Conservation (phyloP, 345 rosid species). For the Hirschfeldia incana region DNA sequence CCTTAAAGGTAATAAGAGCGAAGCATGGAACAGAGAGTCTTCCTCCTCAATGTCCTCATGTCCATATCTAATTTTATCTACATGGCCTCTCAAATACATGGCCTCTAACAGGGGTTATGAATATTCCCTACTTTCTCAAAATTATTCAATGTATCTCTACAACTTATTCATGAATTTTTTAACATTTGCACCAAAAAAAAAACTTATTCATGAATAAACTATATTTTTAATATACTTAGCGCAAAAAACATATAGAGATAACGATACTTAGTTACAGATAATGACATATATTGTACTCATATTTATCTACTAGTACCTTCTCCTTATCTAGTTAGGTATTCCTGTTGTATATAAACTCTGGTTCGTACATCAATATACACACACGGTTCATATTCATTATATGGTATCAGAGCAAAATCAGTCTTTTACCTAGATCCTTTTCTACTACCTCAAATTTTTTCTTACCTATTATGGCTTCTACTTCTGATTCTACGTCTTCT, state of each 20-base stretch:
- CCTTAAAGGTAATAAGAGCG: constrained; percentile 21
- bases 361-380: too few relatives aligned
- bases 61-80: constrained; percentile 23
- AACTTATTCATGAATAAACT: neutral
- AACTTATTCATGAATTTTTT: neutral
- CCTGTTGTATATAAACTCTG: too few relatives aligned
- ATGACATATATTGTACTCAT: too few relatives aligned
- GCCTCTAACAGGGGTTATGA: constrained; percentile 9
- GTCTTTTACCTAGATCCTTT: too few relatives aligned
- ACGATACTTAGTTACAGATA: neutral
- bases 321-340: too few relatives aligned
- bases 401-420: too few relatives aligned
- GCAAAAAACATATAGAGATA: neutral
- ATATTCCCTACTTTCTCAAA: constrained; percentile 21
- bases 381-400: too few relatives aligned
- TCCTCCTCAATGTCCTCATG: constrained; percentile 14
- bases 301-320: neutral
- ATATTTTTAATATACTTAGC: too few relatives aligned
- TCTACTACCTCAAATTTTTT: too few relatives aligned
- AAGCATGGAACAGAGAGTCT: constrained; percentile 31
- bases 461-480: too few relatives aligned
- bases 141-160: constrained; percentile 16
- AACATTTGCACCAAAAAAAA: too few relatives aligned
- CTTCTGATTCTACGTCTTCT: too few relatives aligned
- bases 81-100: constrained; percentile 12